Evolutionary conservation across 2,329 filamentous ascomycete species (phyloP), one percentile per base, ranked within the genome.

Genomic region (Diaporthe nobilis): DNA sequence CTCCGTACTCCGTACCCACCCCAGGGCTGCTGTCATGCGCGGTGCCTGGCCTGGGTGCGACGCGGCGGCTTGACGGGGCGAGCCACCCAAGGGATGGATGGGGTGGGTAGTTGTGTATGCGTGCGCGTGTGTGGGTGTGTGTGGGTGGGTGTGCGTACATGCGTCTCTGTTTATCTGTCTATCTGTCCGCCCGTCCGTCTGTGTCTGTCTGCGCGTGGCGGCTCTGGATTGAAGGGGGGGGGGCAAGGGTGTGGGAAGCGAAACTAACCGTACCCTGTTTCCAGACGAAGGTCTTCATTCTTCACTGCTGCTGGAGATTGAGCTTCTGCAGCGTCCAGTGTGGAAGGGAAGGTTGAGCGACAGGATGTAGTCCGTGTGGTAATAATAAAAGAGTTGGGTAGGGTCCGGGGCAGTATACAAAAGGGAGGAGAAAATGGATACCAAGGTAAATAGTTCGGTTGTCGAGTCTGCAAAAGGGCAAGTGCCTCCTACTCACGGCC

Each of bases 371-470:
- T 55, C 72, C 51, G 65, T 76, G 72, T 75, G 72, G 61, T 76
- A 47, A 61, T 73, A 68, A 53, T 37, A 28, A 68, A 51, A 68
- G 65, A 68, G 65, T 68, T 68, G 67, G 68, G 75, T 76, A 76
- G 75, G 75, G 75, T 75, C 70, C 75, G 57, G 67, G 75, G 72
- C 60, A 68, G 53, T 68, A 55, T 61, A 61, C 71, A 73, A 60
- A 65, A 31, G 57, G 49, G 71, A 73, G 71, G 53, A 73, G 53
- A 70, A 70, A 61, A 75, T 76, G 63, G 63, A 76, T 74, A 74
- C 72, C 72, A 74, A 74, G 75, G 39, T 53, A 73, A 73, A 76
- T 74, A 72, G 72, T 76, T 70, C 65, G 65, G 53, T 34, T 68
- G 65, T 47, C 55, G 31, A 37, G 44, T 74, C 72, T 75, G 60